Evolutionary conservation across 345 rosid species (phyloP), one percentile per base, ranked within the genome.

Genomic region (Clarkia xantiana): DNA sequence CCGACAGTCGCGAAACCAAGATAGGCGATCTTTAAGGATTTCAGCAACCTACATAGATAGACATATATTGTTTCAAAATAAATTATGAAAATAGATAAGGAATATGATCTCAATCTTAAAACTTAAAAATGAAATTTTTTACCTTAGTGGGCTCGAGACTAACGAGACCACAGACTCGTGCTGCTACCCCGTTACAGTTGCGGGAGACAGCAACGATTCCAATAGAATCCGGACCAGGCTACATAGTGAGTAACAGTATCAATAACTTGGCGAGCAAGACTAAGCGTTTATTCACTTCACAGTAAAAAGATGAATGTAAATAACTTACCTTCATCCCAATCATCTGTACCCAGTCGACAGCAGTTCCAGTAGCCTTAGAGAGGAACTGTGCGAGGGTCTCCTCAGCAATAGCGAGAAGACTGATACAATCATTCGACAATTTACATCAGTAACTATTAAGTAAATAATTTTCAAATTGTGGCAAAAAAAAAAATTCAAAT

Each of bases 171-270:
- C 96, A 90, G 71, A 93, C 97, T 68, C 97, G 95, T 59, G 97
- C 97, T 77, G 97, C 97, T 63, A 90, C 79, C 65, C 97, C 97
- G 50, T 77, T 79, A 68, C 82, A 79, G 63, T 90, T 90, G 88
- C 91, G 89, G 73, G 96, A 90, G 67, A 86, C 82, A 79, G 97
- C 96, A 60, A 90, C 94, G 52, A 83, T 90, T 55, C 96, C 97
- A 79, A 90, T 86, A 68, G 97, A 90, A 90, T 90, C 97, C 80
- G 97, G 97, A 90, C 97, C 96, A 90, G 97, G 97, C 97, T 90
- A 55, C 51, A 62, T 9, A 49, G 25, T 38, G 51, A 2, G 22
- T 11, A 3, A 17, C 11, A 53, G 20, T 13, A 53, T 19, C 42
- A 16, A 19, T 5, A 39, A 23, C 15, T 11, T 6, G 7, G 36